phyloP scores from a whole-genome alignment of 495 filamentous ascomycete species.

The Sordaria brevicollis region DNA sequence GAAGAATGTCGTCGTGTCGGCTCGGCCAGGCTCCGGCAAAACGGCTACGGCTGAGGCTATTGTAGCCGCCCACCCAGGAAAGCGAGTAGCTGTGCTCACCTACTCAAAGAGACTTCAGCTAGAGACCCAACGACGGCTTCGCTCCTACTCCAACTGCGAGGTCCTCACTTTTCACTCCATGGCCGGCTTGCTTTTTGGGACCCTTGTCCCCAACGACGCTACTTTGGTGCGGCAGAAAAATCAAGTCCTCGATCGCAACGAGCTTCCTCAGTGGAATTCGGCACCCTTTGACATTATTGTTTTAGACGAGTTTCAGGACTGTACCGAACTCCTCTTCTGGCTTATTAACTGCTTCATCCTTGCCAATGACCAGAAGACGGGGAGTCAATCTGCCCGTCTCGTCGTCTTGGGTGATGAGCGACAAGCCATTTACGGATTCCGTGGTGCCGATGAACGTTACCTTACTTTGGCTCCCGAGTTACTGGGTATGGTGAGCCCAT shows the following conservation, averaged over 20 bases:
- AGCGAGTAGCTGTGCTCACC: slow-evolving; percentile 3
- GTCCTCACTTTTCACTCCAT: neutral
- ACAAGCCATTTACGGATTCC: slow-evolving; percentile 7
- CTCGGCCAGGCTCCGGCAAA: slow-evolving; percentile 2
- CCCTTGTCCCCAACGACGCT: neutral
- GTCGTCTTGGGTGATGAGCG: slow-evolving; percentile 7
- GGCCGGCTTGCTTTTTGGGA: neutral
- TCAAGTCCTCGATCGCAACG: slow-evolving; percentile 1
- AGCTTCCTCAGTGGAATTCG: slow-evolving; percentile 3
- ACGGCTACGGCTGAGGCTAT: slow-evolving; percentile 4
- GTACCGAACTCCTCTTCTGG: slow-evolving; percentile 3
- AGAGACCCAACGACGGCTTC: slow-evolving; percentile 5
- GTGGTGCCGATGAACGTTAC: slow-evolving; percentile 6
- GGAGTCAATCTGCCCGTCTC: slow-evolving; percentile 1
- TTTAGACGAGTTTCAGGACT: slow-evolving; percentile 9
- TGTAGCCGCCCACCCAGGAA: slow-evolving; percentile 2
- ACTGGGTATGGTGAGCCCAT: neutral
- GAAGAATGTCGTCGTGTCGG: slow-evolving; percentile 2
- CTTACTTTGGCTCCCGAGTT: slow-evolving; percentile 3
- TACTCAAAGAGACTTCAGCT: slow-evolving; percentile 6
- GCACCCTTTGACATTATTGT: slow-evolving; percentile 6
- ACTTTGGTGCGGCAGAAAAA: slow-evolving; percentile 1
- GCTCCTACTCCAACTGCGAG: slow-evolving; percentile 1
- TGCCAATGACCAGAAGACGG: neutral
- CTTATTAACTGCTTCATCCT: slow-evolving; percentile 3